phyloP scores from a whole-genome alignment of 306 rosid species.

The Canavalia gladiata region DNA sequence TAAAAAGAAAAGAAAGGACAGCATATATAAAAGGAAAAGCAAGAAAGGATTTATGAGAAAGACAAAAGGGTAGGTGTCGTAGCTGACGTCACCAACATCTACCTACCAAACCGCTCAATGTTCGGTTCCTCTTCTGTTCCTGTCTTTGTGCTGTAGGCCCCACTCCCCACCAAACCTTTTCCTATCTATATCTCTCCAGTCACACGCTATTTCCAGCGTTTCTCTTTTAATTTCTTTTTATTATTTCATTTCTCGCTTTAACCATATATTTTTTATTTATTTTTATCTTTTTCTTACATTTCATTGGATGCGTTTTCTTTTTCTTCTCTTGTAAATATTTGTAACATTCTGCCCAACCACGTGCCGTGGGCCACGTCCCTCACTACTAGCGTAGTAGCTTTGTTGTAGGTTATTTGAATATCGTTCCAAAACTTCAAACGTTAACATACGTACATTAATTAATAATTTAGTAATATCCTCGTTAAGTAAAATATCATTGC shows the following conservation, averaged over 20 bases:
- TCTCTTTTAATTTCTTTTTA: neutral
- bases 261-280: neutral
- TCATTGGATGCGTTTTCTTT: no score
- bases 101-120: conserved; percentile 49
- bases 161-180: conserved; percentile 51
- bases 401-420: neutral
- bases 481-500: neutral
- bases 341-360: conserved; percentile 23
- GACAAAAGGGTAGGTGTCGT: conserved; percentile 42
- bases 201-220: neutral
- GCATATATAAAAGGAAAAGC: neutral
- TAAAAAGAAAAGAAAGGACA: neutral
- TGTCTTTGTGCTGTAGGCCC: conserved; percentile 35
- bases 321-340: neutral
- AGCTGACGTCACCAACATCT: conserved; percentile 47
- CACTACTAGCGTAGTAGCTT: neutral
- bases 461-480: neutral
- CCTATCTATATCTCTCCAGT: neutral
- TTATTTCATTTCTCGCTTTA: neutral
- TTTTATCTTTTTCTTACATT: no score
- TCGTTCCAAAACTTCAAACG: neutral
- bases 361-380: conserved; percentile 23
- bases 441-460: neutral
- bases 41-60: conserved; percentile 35
- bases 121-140: conserved; percentile 34